Conservation (phyloP, 768 basidiomycete species). For the Saitozyma sp. region DNA sequence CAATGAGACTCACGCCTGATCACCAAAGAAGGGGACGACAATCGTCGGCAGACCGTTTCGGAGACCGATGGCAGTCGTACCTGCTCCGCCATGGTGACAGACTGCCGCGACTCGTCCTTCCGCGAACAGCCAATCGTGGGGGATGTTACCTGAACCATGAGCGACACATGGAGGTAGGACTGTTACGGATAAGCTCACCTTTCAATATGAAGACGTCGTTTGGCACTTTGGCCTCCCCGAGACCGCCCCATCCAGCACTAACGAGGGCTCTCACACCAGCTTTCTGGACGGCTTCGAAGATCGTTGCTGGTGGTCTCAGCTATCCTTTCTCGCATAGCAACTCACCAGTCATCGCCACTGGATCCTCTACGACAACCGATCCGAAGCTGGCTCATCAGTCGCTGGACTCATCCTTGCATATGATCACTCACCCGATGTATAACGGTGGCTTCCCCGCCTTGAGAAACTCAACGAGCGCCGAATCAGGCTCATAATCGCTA, state of each 20-base stretch:
- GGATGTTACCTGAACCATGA: constrained; percentile 57
- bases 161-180: neutral
- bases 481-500: constrained; percentile 57
- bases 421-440: constrained; percentile 62
- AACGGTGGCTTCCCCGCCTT: constrained; percentile 60
- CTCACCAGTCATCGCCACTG: constrained; percentile 60
- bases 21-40: constrained; percentile 68
- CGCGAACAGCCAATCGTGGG: constrained; percentile 70
- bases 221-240: constrained; percentile 61
- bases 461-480: constrained; percentile 59
- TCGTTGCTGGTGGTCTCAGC: constrained; percentile 54
- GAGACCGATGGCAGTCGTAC: constrained; percentile 66
- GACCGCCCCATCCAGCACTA: constrained; percentile 67
- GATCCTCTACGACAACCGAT: constrained; percentile 65
- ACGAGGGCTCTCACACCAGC: constrained; percentile 65
- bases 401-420: constrained; percentile 16
- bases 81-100: constrained; percentile 67
- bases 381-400: constrained; percentile 55
- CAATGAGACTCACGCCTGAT: constrained; percentile 55
- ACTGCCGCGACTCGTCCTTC: constrained; percentile 61
- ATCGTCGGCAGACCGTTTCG: constrained; percentile 64
- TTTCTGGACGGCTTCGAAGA: constrained; percentile 62
- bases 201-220: constrained; percentile 62
- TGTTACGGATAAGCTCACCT: constrained; percentile 43
- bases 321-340: neutral